Conservation (phyloP, 805 yeast genomes). For the Cyberlindnera japonica region DNA sequence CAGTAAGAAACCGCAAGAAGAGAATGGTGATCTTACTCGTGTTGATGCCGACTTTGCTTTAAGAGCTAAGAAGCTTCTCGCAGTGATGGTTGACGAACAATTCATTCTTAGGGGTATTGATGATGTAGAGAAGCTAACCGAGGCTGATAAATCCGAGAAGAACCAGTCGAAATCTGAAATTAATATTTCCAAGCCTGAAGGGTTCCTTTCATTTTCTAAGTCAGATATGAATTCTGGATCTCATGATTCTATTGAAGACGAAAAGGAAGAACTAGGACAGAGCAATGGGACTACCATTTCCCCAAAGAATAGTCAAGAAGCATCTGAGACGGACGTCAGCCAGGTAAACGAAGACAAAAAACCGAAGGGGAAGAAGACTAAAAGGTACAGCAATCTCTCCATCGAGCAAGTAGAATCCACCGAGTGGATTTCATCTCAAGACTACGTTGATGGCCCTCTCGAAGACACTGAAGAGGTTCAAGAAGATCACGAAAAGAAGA, state of each 20-base stretch:
- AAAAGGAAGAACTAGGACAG: too few species aligned
- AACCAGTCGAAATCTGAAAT: not conserved
- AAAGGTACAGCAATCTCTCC: conserved; percentile 30
- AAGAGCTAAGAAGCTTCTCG: conserved; percentile 25
- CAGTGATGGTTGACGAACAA: conserved; percentile 21
- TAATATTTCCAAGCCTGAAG: too few species aligned
- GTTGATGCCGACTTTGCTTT: conserved; percentile 28
- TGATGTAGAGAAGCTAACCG: conserved; percentile 15
- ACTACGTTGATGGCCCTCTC: conserved; percentile 6
- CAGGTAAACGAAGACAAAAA: conserved; percentile 3
- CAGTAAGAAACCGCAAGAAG: conserved; percentile 5
- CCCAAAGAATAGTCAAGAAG: too few species aligned
- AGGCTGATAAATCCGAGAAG: not conserved
- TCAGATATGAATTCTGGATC: too few species aligned
- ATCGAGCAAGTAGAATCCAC: conserved; percentile 43
- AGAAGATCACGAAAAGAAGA: conserved; percentile 3
- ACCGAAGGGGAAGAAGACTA: not conserved
- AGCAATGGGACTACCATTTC: too few species aligned
- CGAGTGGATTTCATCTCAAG: conserved; percentile 26
- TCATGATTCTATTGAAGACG: too few species aligned
- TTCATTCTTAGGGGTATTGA: conserved; percentile 21
- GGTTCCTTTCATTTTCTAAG: too few species aligned
- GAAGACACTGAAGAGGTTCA: not conserved
- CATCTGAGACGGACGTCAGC: not conserved
- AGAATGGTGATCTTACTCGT: conserved; percentile 20